Evolutionary conservation across 257 asterid species (phyloP).

Genomic region (Solanum tacnaense): DNA sequence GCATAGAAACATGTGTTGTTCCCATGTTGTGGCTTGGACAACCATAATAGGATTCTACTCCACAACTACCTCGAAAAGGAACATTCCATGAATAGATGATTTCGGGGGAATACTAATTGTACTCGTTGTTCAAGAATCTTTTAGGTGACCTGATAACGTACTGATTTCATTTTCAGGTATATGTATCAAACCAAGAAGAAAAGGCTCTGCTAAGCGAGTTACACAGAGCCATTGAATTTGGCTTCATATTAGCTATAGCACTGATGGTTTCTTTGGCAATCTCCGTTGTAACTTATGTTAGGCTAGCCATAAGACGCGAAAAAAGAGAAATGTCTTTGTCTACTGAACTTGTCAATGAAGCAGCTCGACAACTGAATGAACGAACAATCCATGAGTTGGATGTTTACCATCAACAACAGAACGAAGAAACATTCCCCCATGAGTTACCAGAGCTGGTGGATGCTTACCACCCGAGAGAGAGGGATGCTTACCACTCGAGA

Average conservation of each 20-base stretch:
- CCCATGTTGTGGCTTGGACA: too few species aligned
- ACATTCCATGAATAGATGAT: too few species aligned
- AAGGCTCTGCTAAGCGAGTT: slow-evolving; percentile 10
- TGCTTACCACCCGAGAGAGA: too few species aligned
- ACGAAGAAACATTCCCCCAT: too few species aligned
- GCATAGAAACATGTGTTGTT: too few species aligned
- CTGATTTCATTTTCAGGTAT: slow-evolving; percentile 20
- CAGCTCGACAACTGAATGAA: slow-evolving; percentile 32
- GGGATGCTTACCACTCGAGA: too few species aligned
- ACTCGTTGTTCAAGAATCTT: not conserved
- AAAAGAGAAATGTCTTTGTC: slow-evolving; percentile 47
- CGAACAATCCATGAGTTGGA: not conserved
- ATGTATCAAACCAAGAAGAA: slow-evolving; percentile 25
- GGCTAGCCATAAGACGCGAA: slow-evolving; percentile 16
- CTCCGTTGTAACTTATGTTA: slow-evolving; percentile 11
- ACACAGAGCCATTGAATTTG: slow-evolving; percentile 15
- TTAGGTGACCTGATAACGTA: not conserved
- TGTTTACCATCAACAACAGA: too few species aligned
- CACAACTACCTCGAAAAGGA: not conserved
- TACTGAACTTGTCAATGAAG: slow-evolving; percentile 42
- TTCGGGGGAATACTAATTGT: not conserved
- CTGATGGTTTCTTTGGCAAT: slow-evolving; percentile 16
- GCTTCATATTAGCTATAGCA: slow-evolving; percentile 9
- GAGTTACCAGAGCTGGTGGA: too few species aligned
- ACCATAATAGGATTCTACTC: not conserved